A percentile compares a stretch with the other conserved stretches of the same genome.
Evolutionary conservation across 78 protist genomes (phyloP).

Genomic region (Diacronema lutheri): DNA sequence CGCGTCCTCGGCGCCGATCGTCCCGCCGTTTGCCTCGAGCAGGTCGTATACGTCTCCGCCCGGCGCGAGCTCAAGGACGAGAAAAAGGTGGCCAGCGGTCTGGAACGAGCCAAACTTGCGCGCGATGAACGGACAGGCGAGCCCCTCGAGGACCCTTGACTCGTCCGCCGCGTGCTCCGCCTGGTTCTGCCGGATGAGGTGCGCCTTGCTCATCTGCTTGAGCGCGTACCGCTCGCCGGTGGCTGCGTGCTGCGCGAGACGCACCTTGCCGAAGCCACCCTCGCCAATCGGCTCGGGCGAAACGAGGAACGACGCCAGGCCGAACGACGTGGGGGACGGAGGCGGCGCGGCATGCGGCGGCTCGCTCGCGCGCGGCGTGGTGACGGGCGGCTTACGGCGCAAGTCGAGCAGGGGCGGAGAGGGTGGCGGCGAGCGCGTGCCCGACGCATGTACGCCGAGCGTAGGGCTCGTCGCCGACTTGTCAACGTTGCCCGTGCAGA

Average conservation of each 20-base stretch:
- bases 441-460: too few relatives aligned
- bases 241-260: not conserved
- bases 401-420: too few relatives aligned
- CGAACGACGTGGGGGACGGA: too few relatives aligned
- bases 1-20: not conserved
- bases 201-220: constrained; percentile 34
- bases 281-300: not conserved
- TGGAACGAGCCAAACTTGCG: not conserved
- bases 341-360: too few relatives aligned
- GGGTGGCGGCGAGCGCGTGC: too few relatives aligned
- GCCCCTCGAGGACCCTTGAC: not conserved
- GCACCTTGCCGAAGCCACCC: constrained; percentile 42
- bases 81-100: not conserved
- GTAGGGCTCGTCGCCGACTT: too few relatives aligned
- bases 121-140: constrained; percentile 19
- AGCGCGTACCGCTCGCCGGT: constrained; percentile 27
- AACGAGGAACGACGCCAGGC: too few relatives aligned
- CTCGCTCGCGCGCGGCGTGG: too few relatives aligned
- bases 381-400: too few relatives aligned
- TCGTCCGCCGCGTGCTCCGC: constrained; percentile 31
- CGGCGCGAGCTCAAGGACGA: not conserved
- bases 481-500: too few relatives aligned
- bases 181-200: constrained; percentile 23
- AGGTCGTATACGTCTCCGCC: constrained; percentile 34
- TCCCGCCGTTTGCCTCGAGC: constrained; percentile 22